Evolutionary conservation across 75 land plant genomes (phyloP).

Genomic region (Azolla pinnata): DNA sequence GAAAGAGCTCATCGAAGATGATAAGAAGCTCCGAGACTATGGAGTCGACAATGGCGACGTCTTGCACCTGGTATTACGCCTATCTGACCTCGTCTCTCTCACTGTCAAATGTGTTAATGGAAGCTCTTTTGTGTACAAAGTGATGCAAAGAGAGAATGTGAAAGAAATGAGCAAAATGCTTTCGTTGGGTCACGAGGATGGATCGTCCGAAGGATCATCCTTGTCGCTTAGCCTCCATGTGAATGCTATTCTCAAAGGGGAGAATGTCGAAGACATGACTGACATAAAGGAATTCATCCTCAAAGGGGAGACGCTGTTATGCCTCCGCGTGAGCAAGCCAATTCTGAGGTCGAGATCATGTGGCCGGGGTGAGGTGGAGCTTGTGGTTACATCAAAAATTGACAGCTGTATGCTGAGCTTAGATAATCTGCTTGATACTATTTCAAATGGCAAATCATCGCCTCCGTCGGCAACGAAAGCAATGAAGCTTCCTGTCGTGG

Average conservation of each 20-base stretch:
- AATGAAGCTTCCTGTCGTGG: not conserved
- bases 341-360: constrained; percentile 12
- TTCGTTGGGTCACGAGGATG: not conserved
- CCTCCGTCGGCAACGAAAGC: not conserved
- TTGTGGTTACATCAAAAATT: constrained; percentile 16
- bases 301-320: constrained; percentile 16
- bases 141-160: constrained; percentile 11
- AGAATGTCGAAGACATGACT: constrained; percentile 56
- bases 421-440: too few species aligned
- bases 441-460: not conserved
- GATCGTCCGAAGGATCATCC: too few species aligned
- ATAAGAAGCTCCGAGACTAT: constrained; percentile 51
- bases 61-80: constrained; percentile 62
- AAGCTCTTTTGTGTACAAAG: constrained; percentile 19
- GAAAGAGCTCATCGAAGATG: constrained; percentile 53
- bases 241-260: constrained; percentile 32
- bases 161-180: constrained; percentile 8
- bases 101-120: constrained; percentile 56
- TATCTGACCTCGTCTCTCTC: constrained; percentile 53
- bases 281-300: constrained; percentile 43
- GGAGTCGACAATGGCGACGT: constrained; percentile 63
- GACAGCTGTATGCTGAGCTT: too few species aligned
- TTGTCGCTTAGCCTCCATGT: too few species aligned
- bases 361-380: constrained; percentile 13
- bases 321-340: constrained; percentile 13